Evolutionary conservation across 345 rosid genomes (phyloP).

Genomic region (Syzygium aromaticum): DNA sequence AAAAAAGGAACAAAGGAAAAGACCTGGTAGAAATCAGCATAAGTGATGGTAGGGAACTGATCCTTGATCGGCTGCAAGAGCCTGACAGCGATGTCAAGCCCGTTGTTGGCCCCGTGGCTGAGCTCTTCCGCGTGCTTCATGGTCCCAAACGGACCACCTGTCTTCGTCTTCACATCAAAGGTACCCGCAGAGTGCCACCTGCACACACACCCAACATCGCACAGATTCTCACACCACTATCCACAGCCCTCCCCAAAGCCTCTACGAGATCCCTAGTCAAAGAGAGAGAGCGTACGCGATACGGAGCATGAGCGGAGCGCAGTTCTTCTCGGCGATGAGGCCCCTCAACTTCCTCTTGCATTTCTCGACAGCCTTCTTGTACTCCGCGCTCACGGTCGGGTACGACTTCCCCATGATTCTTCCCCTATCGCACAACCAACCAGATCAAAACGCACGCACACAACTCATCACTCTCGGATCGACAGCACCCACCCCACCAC

Average conservation of each 20-base stretch:
- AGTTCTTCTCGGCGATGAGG: slow-evolving; percentile 78
- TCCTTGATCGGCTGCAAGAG: slow-evolving; percentile 76
- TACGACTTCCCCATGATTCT: slow-evolving; percentile 59
- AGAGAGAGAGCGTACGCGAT: slow-evolving; percentile 44
- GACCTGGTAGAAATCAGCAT: slow-evolving; percentile 86
- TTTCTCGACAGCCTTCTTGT: slow-evolving; percentile 64
- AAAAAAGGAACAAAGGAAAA: background rate
- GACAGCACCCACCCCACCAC: background rate
- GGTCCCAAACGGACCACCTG: slow-evolving; percentile 43
- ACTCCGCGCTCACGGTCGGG: slow-evolving; percentile 74
- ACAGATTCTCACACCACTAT: background rate
- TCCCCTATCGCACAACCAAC: background rate
- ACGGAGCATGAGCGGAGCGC: slow-evolving; percentile 93
- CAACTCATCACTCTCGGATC: background rate
- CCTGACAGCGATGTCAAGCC: slow-evolving; percentile 46
- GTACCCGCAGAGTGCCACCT: slow-evolving; percentile 59
- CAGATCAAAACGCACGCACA: too few species aligned
- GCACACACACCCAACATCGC: slow-evolving; percentile 1
- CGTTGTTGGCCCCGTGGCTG: slow-evolving; percentile 32
- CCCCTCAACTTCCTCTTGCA: slow-evolving; percentile 81
- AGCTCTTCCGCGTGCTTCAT: slow-evolving; percentile 21
- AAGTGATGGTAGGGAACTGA: slow-evolving; percentile 58
- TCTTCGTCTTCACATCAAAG: slow-evolving; percentile 25
- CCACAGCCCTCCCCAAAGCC: background rate
- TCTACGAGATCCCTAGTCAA: background rate